Evolutionary conservation across 352 stramenopile genomes (phyloP).

Genomic region (Bremia lactucae): DNA sequence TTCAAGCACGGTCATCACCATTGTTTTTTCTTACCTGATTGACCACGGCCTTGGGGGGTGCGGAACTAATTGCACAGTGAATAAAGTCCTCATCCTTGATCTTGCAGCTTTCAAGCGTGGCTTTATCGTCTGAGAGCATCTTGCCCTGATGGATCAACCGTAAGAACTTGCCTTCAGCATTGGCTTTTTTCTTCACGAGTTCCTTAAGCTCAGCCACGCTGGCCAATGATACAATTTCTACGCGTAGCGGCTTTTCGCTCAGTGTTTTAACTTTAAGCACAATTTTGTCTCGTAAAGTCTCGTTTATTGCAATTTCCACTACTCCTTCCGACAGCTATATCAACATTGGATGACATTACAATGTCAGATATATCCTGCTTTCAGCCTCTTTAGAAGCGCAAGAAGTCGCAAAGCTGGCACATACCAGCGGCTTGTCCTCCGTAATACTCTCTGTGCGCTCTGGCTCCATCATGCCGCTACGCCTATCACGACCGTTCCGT

Average conservation of each 20-base stretch:
- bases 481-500: constrained; percentile 17
- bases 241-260: constrained; percentile 70
- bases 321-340: constrained; percentile 33
- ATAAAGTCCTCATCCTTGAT: constrained; percentile 80
- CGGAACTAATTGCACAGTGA: constrained; percentile 76
- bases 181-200: constrained; percentile 58
- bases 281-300: constrained; percentile 35
- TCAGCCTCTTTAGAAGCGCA: not conserved
- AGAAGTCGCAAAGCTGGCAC: not conserved
- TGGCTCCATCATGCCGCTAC: constrained; percentile 49
- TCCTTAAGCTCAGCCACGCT: constrained; percentile 67
- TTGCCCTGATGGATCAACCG: constrained; percentile 82
- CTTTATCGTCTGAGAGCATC: constrained; percentile 79
- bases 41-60: constrained; percentile 62
- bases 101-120: constrained; percentile 58
- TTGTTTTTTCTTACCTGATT: constrained; percentile 37
- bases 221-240: constrained; percentile 57
- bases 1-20: no score
- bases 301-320: constrained; percentile 46
- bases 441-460: constrained; percentile 43
- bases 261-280: constrained; percentile 81
- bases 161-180: constrained; percentile 76
- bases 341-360: constrained; percentile 1
- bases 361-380: not conserved
- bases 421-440: constrained; percentile 56